A percentile compares a stretch with the other conserved stretches of the same genome.
phyloP scores from a whole-genome alignment of 768 basidiomycete genomes.

The Agrocybe praecox region DNA sequence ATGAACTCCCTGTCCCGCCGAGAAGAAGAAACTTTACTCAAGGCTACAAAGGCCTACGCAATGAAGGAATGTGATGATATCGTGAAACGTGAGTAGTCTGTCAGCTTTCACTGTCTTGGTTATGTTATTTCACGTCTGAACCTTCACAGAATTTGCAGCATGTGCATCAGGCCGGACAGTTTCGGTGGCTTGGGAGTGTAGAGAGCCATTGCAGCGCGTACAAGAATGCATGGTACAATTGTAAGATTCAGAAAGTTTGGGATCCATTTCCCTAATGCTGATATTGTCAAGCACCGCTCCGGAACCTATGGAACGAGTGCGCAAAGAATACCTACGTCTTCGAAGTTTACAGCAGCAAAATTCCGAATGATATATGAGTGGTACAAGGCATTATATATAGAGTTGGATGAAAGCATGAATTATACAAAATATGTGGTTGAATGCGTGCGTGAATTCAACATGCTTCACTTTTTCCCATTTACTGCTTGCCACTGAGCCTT shows the following conservation, averaged over 20 bases:
- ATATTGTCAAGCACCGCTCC: constrained; percentile 60
- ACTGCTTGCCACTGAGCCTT: constrained; percentile 68
- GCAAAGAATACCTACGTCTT: constrained; percentile 72
- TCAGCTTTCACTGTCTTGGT: not conserved
- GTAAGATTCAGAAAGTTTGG: constrained; percentile 44
- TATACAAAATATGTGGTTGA: not conserved
- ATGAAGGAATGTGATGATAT: constrained; percentile 76
- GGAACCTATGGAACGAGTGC: constrained; percentile 72
- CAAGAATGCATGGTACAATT: constrained; percentile 82
- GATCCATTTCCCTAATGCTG: constrained; percentile 1
- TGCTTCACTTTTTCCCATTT: constrained; percentile 39
- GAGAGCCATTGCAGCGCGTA: constrained; percentile 62
- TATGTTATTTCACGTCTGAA: not conserved
- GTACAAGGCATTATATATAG: not conserved
- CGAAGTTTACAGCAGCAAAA: constrained; percentile 36
- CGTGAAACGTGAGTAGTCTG: constrained; percentile 61
- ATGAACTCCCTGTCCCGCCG: constrained; percentile 89
- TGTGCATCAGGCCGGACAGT: constrained; percentile 81
- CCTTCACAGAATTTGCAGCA: constrained; percentile 72
- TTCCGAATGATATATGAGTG: not conserved
- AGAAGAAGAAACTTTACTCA: constrained; percentile 85
- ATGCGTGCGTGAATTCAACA: not conserved
- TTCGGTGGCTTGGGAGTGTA: constrained; percentile 87
- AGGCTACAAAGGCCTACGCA: constrained; percentile 79
- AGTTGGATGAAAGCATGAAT: not conserved